A percentile compares a stretch with the other conserved stretches of the same genome.
Conservation (phyloP, 2,329 filamentous ascomycete genomes). For the Chalara sp. region DNA sequence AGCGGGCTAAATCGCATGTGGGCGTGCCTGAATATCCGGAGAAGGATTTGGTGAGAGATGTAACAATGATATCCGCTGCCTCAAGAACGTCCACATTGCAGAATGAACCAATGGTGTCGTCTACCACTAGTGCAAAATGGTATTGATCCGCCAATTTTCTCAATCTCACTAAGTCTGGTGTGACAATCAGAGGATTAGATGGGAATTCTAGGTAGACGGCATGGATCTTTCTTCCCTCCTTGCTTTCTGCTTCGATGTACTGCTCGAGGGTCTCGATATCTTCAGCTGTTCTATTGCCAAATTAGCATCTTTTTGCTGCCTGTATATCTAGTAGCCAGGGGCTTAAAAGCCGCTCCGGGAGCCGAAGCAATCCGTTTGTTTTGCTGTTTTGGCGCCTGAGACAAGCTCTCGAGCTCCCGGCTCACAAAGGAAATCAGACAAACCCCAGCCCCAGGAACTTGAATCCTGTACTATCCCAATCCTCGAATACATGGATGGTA, state of each 20-base stretch:
- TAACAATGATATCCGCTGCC: conserved; percentile 41
- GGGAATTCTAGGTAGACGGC: conserved; percentile 37
- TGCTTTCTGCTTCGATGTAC: conserved; percentile 31
- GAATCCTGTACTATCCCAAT: conserved; percentile 30
- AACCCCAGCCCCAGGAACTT: conserved; percentile 28
- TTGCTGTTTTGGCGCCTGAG: no score
- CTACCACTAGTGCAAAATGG: conserved; percentile 25
- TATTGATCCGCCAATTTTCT: conserved; percentile 33
- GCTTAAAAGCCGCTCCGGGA: no score
- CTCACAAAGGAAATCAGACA: no score
- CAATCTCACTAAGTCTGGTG: conserved; percentile 33
- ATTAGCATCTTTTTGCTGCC: conserved; percentile 8
- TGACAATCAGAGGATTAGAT: conserved; percentile 38
- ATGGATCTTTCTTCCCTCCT: conserved; percentile 32
- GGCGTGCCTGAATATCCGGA: conserved; percentile 37
- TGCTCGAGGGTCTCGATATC: conserved; percentile 38
- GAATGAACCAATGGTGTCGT: conserved; percentile 32
- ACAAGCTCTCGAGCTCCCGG: no score
- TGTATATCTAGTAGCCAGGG: no score
- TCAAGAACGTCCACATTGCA: conserved; percentile 37
- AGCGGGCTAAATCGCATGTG: no score
- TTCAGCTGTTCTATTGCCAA: conserved; percentile 35
- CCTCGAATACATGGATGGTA: conserved; percentile 41
- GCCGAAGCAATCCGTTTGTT: no score
- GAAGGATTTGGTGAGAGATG: conserved; percentile 52